Evolutionary conservation across 345 rosid genomes (phyloP).

Genomic region (Murraya paniculata): DNA sequence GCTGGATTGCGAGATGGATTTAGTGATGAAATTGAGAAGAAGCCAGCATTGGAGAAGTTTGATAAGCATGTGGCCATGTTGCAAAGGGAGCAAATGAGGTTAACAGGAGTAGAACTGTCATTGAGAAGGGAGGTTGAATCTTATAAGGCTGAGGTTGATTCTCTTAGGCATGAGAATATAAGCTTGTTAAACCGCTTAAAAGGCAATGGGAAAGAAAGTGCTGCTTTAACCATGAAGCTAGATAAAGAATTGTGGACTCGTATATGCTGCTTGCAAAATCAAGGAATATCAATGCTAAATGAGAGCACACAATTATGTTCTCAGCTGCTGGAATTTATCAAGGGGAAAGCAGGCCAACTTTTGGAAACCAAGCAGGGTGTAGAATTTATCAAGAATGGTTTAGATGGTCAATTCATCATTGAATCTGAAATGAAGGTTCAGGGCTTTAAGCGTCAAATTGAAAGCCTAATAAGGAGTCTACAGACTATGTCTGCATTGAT

Average conservation of each 20-base stretch:
- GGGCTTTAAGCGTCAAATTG: constrained; percentile 64
- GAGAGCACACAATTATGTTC: constrained; percentile 58
- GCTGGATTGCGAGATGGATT: constrained; percentile 67
- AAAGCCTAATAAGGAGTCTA: constrained; percentile 75
- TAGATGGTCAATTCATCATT: constrained; percentile 64
- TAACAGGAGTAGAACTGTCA: constrained; percentile 76
- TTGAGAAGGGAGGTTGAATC: constrained; percentile 75
- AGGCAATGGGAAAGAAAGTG: constrained; percentile 48
- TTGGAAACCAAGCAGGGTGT: constrained; percentile 41
- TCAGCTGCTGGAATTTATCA: constrained; percentile 62
- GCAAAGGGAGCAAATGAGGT: constrained; percentile 82
- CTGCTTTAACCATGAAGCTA: constrained; percentile 56
- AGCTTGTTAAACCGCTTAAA: constrained; percentile 70
- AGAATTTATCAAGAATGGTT: constrained; percentile 33
- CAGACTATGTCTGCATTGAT: constrained; percentile 58
- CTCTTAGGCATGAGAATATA: constrained; percentile 89
- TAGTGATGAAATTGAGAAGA: constrained; percentile 41
- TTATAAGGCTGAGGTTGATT: constrained; percentile 57
- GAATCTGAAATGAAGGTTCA: constrained; percentile 73
- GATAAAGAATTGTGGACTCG: constrained; percentile 71
- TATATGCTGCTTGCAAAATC: constrained; percentile 66
- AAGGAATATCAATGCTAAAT: constrained; percentile 65
- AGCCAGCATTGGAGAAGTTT: constrained; percentile 38
- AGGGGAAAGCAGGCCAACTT: constrained; percentile 47
- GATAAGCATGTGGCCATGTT: constrained; percentile 49